Percentiles rank a stretch among this genome's conserved stretches.
Evolutionary conservation across 2,329 filamentous ascomycete species (phyloP).

Genomic region (Claviceps pazoutovae): DNA sequence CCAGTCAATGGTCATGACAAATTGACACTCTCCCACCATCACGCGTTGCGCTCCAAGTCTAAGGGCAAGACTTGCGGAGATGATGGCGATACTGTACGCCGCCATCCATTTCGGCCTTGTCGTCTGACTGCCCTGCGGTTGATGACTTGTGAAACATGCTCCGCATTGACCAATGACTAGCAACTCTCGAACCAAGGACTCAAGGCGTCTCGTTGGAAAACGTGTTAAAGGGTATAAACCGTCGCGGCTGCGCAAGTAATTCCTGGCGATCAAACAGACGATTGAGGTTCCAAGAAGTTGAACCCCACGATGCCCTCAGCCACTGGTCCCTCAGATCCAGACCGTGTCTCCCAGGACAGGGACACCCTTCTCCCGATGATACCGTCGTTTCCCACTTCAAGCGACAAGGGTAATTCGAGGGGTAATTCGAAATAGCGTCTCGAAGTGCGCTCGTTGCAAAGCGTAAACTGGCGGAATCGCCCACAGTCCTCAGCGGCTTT

Average conservation of each 20-base stretch:
- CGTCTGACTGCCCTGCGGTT: too few relatives aligned
- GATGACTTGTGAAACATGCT: too few relatives aligned
- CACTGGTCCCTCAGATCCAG: constrained; percentile 18
- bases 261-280: not conserved
- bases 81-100: too few relatives aligned
- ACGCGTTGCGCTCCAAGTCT: too few relatives aligned
- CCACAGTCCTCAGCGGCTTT: constrained; percentile 26
- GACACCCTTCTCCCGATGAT: constrained; percentile 36
- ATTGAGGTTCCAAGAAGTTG: constrained; percentile 20
- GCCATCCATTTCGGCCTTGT: too few relatives aligned
- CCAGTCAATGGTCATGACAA: too few relatives aligned
- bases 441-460: constrained; percentile 11
- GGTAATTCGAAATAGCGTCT: constrained; percentile 19
- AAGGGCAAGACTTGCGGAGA: too few relatives aligned
- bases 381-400: constrained; percentile 30
- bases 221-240: not conserved
- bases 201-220: too few relatives aligned
- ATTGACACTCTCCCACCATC: too few relatives aligned
- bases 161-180: too few relatives aligned
- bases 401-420: constrained; percentile 24
- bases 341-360: constrained; percentile 15
- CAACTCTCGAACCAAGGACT: too few relatives aligned
- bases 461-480: constrained; percentile 24
- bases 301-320: constrained; percentile 38
- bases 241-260: not conserved